Conservation (phyloP, 1,284 basidiomycete species). For the Marasmius oreades region DNA sequence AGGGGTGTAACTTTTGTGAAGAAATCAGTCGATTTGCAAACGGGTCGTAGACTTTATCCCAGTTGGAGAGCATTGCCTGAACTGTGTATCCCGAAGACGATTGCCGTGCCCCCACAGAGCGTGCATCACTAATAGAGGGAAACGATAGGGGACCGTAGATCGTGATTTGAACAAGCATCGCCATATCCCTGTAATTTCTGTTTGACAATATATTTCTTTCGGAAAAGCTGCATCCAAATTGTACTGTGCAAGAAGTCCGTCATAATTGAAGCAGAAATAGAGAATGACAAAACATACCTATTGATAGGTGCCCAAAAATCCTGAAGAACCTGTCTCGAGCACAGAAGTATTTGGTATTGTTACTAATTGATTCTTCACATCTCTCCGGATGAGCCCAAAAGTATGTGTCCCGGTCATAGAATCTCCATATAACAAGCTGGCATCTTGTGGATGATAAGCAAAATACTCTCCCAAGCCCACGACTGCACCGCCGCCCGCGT, state of each 20-base stretch:
- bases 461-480: conserved; percentile 40
- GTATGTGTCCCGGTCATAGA: conserved; percentile 52
- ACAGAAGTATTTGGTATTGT: conserved; percentile 52
- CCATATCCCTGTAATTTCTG: neutral
- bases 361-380: conserved; percentile 45
- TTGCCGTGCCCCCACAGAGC: neutral
- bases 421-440: conserved; percentile 49
- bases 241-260: conserved; percentile 21
- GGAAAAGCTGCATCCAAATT: conserved; percentile 28
- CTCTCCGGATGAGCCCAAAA: conserved; percentile 44
- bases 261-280: neutral
- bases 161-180: neutral
- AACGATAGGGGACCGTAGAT: neutral
- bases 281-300: conserved; percentile 31
- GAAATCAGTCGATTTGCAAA: conserved; percentile 37
- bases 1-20: conserved; percentile 29
- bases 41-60: conserved; percentile 30
- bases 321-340: conserved; percentile 37
- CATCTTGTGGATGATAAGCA: conserved; percentile 37
- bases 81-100: neutral
- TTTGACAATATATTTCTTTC: conserved; percentile 13
- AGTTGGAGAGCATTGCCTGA: neutral
- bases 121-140: neutral
- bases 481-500: conserved; percentile 23
- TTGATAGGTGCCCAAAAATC: conserved; percentile 52